Conservation (phyloP, 1,284 basidiomycete genomes). For the Rhodotorula sp. region DNA sequence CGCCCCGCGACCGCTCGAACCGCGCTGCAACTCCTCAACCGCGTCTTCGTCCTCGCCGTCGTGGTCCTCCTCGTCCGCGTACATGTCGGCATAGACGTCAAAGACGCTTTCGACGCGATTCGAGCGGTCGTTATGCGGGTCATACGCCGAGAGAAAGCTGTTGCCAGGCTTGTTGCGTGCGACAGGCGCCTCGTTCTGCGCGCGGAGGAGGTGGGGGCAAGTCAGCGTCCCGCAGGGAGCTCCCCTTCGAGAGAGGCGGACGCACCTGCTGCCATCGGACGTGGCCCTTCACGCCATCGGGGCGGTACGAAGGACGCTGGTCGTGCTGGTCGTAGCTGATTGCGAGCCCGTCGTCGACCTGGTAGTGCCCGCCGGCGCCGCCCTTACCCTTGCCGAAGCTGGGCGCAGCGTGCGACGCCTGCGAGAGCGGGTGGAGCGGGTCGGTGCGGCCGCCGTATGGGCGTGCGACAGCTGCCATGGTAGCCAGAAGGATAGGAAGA, state of each 20-base stretch:
- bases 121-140: background rate
- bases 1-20: too few relatives aligned
- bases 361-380: background rate
- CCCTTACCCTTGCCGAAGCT: background rate
- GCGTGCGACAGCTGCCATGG: background rate
- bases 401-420: background rate
- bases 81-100: constrained; percentile 37
- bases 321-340: constrained; percentile 9
- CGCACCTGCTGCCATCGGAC: background rate
- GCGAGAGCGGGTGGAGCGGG: background rate
- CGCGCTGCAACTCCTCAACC: background rate
- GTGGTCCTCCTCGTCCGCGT: constrained; percentile 14
- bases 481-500: background rate
- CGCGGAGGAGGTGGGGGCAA: background rate
- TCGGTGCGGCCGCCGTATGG: background rate
- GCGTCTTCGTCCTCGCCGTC: constrained; percentile 1
- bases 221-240: background rate
- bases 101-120: constrained; percentile 30
- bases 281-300: constrained; percentile 4
- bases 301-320: constrained; percentile 2
- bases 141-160: constrained; percentile 2
- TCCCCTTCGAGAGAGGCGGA: rapidly evolving
- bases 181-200: constrained; percentile 21
- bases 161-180: constrained; percentile 13
- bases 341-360: background rate